Evolutionary conservation across 208 protist species (phyloP), one percentile per base, ranked within the genome.

Genomic region (Novymonas esmeraldas): DNA sequence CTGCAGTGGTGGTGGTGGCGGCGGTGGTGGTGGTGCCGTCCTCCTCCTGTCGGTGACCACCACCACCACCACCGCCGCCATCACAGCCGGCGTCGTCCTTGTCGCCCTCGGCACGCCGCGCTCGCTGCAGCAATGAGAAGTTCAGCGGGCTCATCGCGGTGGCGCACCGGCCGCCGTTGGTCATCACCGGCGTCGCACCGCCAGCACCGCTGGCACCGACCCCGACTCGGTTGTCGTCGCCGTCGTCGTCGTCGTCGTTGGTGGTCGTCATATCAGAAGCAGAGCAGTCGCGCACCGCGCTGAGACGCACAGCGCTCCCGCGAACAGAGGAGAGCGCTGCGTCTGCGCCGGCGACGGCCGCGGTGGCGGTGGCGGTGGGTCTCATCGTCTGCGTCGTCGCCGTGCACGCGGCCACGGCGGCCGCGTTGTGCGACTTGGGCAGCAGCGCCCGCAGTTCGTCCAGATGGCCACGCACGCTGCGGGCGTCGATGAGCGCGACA

Each of bases 401-500:
- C 42, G 28, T 18, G 41, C 5, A 46, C 18, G 28, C 49, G 11
- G 18, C 3, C n/a, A 3, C n/a, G 6, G 48, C 49, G 11, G 18
- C 3, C n/a, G 7, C n/a, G 6, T 31, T 28, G 16, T 14, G 20
- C 6, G 44, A 33, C 33, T 46, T 65, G 6, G 61, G 54, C 6
- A 69, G 54, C 6, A 68, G 60, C 6, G 69, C 46, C 11, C 48
- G 38, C 44, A 67, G 38, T 29, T 69, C 62, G 7, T 24, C 55
- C 39, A 75, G 54, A 36, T 75, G 60, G 3, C 48, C 29, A 28
- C 61, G 54, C 45, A 75, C 69, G 16, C 61, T 58, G 22, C 38
- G 61, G 0, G 61, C 60, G 24, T 75, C 69, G 33, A 58, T 69
- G 34, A 75, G 41, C 10, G 69, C 69, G 11, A 75, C 55, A 11